Base-by-base conservation (phyloP, 2,329 filamentous ascomycete genomes). In the Talaromyces sp. region DNA sequence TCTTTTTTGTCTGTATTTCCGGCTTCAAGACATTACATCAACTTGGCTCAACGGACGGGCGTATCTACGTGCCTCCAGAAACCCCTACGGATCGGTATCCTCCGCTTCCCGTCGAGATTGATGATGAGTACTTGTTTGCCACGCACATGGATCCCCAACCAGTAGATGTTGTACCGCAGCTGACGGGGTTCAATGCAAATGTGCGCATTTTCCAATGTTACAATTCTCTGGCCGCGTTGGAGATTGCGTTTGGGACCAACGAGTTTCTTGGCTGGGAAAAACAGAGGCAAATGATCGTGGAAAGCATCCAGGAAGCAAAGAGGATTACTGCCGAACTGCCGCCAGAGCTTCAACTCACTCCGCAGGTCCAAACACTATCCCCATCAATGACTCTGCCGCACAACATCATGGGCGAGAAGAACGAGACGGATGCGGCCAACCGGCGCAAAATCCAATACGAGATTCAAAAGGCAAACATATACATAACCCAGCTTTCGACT, bases 391-490 rank as follows among this genome's bases (percentile, higher is more conserved):
- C 61, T 46, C 17, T 66, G 64, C 21, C 50, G 46, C 24, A 50
- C 50, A 11, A 50, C 50, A 11, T 21, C 50, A 11, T 21, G 10
- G 56, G 52, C 21, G 31, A 41, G 50, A 55, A 41, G 50, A 55
- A 51, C 29, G 49, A 51, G n/a, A 35, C 41, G 11, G 56, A 61
- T 8, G 41, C 49, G 13, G 41, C 49, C 27, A 67, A 71, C 55
- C 69, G 69, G 29, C 73, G 71, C 11, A 65, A 68, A 5, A 77
- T 92, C 4, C 90, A 95, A 70, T 91, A 88, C 65, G 92, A 96
- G 75, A 95, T 96, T 31, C 91, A 96, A 72, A 96, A 96, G 71
- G 90, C 91, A 7, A 96, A 96, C 72, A 90, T 96, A 43, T 91
- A 93, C 70, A 86, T 88, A 2, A 93, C 89, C 6, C 89, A 92